phyloP scores from a whole-genome alignment of 2,329 filamentous ascomycete genomes.

The Sporothrix brasiliensis region DNA sequence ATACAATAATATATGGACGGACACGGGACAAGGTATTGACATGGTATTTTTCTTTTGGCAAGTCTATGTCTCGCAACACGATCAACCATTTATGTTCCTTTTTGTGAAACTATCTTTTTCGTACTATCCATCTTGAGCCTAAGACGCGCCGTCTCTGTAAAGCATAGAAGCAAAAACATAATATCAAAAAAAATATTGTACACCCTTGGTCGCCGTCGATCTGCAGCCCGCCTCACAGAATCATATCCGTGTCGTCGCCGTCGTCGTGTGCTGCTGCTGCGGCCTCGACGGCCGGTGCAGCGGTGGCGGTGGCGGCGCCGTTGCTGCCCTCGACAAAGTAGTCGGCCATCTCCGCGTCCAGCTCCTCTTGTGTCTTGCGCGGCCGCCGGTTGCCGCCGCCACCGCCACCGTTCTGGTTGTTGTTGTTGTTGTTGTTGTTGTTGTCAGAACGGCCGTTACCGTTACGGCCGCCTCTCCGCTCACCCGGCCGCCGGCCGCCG shows the following conservation, averaged over 20 bases:
- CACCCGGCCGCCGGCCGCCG: slow-evolving; percentile 52
- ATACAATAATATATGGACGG: slow-evolving; percentile 1
- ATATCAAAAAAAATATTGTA: neutral
- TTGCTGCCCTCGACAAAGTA: slow-evolving; percentile 68
- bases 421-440: slow-evolving; percentile 34
- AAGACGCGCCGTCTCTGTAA: neutral
- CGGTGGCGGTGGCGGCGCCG: slow-evolving; percentile 34
- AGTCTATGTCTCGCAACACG: neutral
- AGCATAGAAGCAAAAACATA: neutral
- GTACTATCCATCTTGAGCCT: neutral
- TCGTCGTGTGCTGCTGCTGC: slow-evolving; percentile 47
- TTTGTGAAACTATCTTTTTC: neutral
- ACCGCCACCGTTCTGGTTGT: neutral
- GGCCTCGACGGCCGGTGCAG: slow-evolving; percentile 43
- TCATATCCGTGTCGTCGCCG: slow-evolving; percentile 41
- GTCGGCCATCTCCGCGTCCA: slow-evolving; percentile 96
- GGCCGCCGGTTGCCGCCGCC: slow-evolving; percentile 59
- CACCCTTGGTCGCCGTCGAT: neutral
- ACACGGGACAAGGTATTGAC: too few relatives aligned
- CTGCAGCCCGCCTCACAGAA: slow-evolving; percentile 34
- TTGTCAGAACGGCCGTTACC: slow-evolving; percentile 41
- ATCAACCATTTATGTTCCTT: neutral
- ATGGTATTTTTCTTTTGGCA: neutral
- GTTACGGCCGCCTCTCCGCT: slow-evolving; percentile 46
- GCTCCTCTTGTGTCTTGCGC: slow-evolving; percentile 86